phyloP scores from a whole-genome alignment of 805 yeast genomes.

The Saturnispora kantuleensis region DNA sequence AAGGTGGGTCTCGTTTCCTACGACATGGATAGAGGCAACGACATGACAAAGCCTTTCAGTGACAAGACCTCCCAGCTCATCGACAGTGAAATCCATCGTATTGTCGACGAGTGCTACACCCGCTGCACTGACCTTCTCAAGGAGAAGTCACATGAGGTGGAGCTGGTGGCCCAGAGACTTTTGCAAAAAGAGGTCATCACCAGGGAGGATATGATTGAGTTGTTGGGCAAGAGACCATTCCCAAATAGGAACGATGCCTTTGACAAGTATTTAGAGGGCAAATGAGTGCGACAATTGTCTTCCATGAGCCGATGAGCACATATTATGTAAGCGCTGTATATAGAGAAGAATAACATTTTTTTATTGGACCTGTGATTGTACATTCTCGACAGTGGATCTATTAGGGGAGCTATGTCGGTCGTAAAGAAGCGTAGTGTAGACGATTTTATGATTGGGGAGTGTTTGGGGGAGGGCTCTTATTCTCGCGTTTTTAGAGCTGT shows the following conservation, averaged over 20 bases:
- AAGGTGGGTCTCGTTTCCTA: conserved; percentile 55
- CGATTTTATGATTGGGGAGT: conserved; percentile 83
- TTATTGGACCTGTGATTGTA: too few relatives aligned
- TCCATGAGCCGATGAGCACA: not conserved
- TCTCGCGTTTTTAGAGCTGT: conserved; percentile 87
- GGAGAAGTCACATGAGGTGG: conserved; percentile 53
- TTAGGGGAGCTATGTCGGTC: conserved; percentile 18
- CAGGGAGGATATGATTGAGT: conserved; percentile 67
- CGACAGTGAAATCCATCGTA: conserved; percentile 58
- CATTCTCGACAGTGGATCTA: too few relatives aligned
- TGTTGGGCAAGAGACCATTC: conserved; percentile 72
- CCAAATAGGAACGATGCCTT: conserved; percentile 78
- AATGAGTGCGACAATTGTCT: conserved; percentile 9
- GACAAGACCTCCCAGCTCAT: conserved; percentile 60
- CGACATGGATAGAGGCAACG: conserved; percentile 40
- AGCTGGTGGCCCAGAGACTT: conserved; percentile 64
- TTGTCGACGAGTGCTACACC: conserved; percentile 55
- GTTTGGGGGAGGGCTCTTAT: conserved; percentile 92
- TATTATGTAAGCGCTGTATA: too few relatives aligned
- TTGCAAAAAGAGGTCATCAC: conserved; percentile 68
- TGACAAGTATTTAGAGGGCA: conserved; percentile 64
- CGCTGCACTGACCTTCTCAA: conserved; percentile 46
- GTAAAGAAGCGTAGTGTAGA: conserved; percentile 46
- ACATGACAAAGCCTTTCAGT: conserved; percentile 55
- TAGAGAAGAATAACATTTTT: too few relatives aligned